A percentile compares a stretch with the other conserved stretches of the same genome.
Evolutionary conservation across 768 basidiomycete genomes (phyloP).

Genomic region (Boletus fagicola): DNA sequence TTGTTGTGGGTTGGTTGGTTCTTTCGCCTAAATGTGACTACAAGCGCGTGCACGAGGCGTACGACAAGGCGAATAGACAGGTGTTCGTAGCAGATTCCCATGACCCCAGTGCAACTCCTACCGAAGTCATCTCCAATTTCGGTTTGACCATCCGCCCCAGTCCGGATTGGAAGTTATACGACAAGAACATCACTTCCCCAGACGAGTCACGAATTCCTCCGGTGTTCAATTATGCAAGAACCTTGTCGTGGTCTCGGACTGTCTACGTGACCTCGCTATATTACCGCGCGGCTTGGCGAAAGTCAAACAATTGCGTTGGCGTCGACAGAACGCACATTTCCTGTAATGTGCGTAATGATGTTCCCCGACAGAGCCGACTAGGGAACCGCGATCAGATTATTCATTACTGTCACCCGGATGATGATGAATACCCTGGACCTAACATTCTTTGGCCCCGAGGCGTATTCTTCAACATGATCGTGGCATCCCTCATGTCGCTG

Average conservation of each 20-base stretch:
- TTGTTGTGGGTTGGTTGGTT: slow-evolving; percentile 42
- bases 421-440: background rate
- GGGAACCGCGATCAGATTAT: slow-evolving; percentile 21
- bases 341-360: background rate
- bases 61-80: slow-evolving; percentile 13
- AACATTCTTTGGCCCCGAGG: slow-evolving; percentile 23
- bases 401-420: slow-evolving; percentile 18
- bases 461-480: slow-evolving; percentile 24
- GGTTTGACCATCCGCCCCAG: slow-evolving; percentile 17
- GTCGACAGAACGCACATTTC: background rate
- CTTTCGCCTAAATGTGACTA: slow-evolving; percentile 41
- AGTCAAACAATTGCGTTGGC: background rate
- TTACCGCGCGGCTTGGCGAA: slow-evolving; percentile 18
- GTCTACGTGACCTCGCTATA: slow-evolving; percentile 17
- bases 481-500: slow-evolving; percentile 33
- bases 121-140: slow-evolving; percentile 1
- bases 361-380: slow-evolving; percentile 14
- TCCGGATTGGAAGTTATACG: slow-evolving; percentile 1
- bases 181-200: slow-evolving; percentile 11
- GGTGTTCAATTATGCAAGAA: slow-evolving; percentile 26
- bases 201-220: slow-evolving; percentile 28
- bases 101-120: background rate
- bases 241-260: slow-evolving; percentile 19
- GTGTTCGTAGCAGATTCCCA: background rate
- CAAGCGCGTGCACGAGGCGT: slow-evolving; percentile 25